Percentiles rank a stretch among this genome's conserved stretches.
Conservation (phyloP, 2,329 filamentous ascomycete genomes). For the Boeremia lycopersici region DNA sequence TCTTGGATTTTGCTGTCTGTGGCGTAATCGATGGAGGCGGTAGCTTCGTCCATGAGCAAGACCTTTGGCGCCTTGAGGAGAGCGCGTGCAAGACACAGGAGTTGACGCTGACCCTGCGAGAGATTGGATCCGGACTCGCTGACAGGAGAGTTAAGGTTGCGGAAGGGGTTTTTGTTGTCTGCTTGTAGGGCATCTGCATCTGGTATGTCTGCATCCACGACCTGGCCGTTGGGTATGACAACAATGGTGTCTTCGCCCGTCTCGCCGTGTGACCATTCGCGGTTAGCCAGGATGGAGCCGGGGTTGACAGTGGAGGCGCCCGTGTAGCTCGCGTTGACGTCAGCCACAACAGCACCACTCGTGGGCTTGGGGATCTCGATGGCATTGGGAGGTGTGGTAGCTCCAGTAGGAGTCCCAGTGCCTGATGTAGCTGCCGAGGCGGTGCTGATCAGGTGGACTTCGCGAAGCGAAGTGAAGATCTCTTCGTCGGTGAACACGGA, state of each 20-base stretch:
- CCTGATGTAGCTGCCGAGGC: constrained; percentile 48
- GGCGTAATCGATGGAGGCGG: constrained; percentile 94
- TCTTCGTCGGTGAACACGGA: constrained; percentile 85
- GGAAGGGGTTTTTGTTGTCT: constrained; percentile 94
- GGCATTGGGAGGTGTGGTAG: constrained; percentile 28
- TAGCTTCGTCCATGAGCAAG: constrained; percentile 99
- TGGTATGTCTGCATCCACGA: constrained; percentile 34
- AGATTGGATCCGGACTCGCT: constrained; percentile 92
- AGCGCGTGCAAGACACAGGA: constrained; percentile 90
- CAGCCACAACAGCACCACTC: constrained; percentile 29
- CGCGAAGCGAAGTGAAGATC: constrained; percentile 82
- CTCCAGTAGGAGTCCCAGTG: constrained; percentile 27
- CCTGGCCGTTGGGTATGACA: constrained; percentile 36
- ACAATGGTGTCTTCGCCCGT: constrained; percentile 39
- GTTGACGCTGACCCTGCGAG: constrained; percentile 93
- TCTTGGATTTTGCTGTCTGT: constrained; percentile 96
- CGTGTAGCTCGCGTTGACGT: constrained; percentile 35
- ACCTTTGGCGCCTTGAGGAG: constrained; percentile 91
- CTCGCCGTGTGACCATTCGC: constrained; percentile 37
- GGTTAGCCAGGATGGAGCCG: constrained; percentile 38
- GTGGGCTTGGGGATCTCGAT: constrained; percentile 44
- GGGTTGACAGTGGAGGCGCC: constrained; percentile 41
- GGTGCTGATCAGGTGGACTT: constrained; percentile 79
- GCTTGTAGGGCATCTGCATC: constrained; percentile 48
- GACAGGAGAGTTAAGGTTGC: constrained; percentile 81